Conservation (phyloP, 106 monocot species). For the Dendrobium nobile region DNA sequence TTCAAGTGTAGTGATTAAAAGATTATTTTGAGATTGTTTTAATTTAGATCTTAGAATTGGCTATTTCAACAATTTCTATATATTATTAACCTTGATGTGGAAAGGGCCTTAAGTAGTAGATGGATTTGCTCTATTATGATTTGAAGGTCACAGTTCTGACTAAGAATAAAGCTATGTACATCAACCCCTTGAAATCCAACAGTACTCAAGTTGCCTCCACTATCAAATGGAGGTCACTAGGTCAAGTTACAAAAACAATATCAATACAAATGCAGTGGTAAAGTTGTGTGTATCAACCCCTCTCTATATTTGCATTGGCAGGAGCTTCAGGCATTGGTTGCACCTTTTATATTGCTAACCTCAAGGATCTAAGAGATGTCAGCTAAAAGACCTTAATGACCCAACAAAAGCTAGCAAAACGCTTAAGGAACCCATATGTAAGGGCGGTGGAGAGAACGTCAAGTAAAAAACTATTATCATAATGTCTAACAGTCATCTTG, state of each 20-base stretch:
- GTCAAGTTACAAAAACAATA: background rate
- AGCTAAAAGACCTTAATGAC: background rate
- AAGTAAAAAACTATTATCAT: background rate
- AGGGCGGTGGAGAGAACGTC: background rate
- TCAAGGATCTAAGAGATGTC: background rate
- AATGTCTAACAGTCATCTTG: background rate
- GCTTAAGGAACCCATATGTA: background rate
- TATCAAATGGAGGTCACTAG: background rate
- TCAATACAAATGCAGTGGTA: background rate
- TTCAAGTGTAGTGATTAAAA: no score
- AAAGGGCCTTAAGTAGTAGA: background rate
- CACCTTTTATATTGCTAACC: background rate
- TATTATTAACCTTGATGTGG: background rate
- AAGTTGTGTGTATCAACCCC: background rate
- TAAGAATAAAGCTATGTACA: background rate
- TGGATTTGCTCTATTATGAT: background rate
- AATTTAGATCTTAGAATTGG: no score
- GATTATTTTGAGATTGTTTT: no score
- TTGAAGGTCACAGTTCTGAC: background rate
- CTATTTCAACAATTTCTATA: background rate
- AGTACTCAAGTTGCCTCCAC: background rate
- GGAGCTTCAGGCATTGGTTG: background rate
- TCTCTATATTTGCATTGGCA: background rate
- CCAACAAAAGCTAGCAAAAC: background rate
- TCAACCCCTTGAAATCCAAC: background rate